Evolutionary conservation across 1,284 basidiomycete species (phyloP).

Genomic region (Thecaphora thlaspeos): DNA sequence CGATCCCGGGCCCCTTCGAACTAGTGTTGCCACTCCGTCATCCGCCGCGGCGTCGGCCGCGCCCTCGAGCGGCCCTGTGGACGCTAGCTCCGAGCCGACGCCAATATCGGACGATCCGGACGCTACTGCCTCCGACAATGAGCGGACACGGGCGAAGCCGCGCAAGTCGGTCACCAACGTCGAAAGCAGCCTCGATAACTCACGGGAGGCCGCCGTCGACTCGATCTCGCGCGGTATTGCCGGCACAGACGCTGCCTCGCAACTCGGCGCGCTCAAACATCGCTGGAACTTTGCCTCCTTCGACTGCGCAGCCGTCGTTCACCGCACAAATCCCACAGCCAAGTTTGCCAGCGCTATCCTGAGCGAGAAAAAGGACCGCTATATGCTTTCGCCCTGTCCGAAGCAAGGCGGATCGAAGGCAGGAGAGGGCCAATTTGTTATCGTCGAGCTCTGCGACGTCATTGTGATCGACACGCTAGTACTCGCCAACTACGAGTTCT

Average conservation of each 20-base stretch:
- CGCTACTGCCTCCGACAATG: too few relatives aligned
- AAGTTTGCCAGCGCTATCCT: constrained; percentile 83
- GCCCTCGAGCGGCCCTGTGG: too few relatives aligned
- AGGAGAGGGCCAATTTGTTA: constrained; percentile 69
- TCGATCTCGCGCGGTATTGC: neutral
- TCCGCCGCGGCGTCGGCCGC: too few relatives aligned
- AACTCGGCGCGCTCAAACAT: constrained; percentile 46
- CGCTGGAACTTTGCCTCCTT: constrained; percentile 86
- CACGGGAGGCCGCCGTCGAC: neutral
- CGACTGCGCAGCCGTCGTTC: constrained; percentile 90
- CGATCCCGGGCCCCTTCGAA: too few relatives aligned
- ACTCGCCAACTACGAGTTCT: constrained; percentile 96
- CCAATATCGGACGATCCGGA: too few relatives aligned
- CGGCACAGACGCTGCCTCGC: constrained; percentile 21
- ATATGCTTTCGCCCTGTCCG: constrained; percentile 94
- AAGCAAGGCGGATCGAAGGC: constrained; percentile 8
- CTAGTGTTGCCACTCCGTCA: too few relatives aligned
- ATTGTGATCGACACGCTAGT: constrained; percentile 94
- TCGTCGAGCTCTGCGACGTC: constrained; percentile 95
- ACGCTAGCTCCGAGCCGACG: too few relatives aligned
- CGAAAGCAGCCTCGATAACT: neutral
- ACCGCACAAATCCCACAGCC: constrained; percentile 75
- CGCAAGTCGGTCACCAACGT: neutral
- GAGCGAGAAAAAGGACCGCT: constrained; percentile 84
- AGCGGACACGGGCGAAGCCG: neutral